Base-by-base conservation (phyloP, 176 grass and related monocot species). In the Avena eriantha region DNA sequence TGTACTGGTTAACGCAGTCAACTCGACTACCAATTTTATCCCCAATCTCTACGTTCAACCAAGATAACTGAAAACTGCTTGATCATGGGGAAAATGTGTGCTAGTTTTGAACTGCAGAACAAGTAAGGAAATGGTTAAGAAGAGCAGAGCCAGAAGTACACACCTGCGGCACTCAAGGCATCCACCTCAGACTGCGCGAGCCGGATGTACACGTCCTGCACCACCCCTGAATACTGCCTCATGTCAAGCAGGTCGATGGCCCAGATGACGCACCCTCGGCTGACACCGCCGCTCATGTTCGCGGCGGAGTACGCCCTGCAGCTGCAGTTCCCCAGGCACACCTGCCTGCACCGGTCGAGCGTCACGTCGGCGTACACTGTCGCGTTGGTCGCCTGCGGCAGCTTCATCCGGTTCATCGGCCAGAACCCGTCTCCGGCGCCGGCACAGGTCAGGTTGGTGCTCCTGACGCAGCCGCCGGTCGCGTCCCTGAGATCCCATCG, bases 221-320 rank as follows among this genome's bases (percentile, higher is more conserved):
- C 86, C 5, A 70, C 63, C 8, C 23, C 66, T 11, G 75, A 0
- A 65, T 81, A 91, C 23, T 35, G 18, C 82, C 89, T 76, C 80
- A 94, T 86, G 80, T 94, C 89, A 3, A 94, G 3, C 76, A 94
- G 89, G 41, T 91, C 92, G 54, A 79, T 70, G 67, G 61, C 76
- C 92, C 92, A 94, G 48, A 84, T 84, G 65, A 89, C 75, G 45
- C 92, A 94, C 12, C 80, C 83, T 35, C 76, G 56, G 68, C 19
- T 76, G 59, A 41, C 76, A 0, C 82, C 88, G 10, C 77, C 82
- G 50, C 81, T 90, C 31, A 90, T 56, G 73, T 83, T 78, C 0
- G 71, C 68, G 3, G 85, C 72, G 6, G 92, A 80, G 81, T 89
- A 94, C 17, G 92, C 86, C 23, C 51, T 60, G 80, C 92, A 94